Percentiles rank a stretch among this genome's conserved stretches.
Evolutionary conservation across 345 rosid genomes (phyloP).

Genomic region (Lagerstroemia speciosa): DNA sequence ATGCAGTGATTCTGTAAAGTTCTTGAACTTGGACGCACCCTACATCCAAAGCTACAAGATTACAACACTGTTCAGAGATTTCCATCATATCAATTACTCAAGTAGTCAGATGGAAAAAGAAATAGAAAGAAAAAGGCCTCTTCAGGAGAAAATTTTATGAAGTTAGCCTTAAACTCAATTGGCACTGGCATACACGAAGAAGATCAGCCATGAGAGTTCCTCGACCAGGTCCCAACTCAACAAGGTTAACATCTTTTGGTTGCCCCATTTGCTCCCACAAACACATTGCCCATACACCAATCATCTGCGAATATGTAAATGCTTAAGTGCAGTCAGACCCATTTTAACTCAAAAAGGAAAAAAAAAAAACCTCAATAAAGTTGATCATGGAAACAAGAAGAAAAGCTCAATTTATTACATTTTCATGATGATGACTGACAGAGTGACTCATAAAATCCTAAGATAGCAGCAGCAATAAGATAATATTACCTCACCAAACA

Average conservation of each 20-base stretch:
- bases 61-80: conserved; percentile 1
- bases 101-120: background rate
- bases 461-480: background rate
- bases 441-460: background rate
- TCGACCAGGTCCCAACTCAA: conserved; percentile 93
- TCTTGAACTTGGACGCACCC: conserved; percentile 70
- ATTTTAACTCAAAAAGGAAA: background rate
- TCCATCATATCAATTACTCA: background rate
- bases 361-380: background rate
- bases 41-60: conserved; percentile 23
- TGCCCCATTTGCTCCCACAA: conserved; percentile 94
- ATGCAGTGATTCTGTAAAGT: conserved; percentile 70
- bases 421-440: background rate
- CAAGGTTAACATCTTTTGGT: conserved; percentile 63
- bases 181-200: conserved; percentile 49
- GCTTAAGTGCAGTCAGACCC: background rate
- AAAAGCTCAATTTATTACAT: background rate
- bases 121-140: background rate
- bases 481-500: conserved; percentile 78
- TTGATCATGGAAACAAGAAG: background rate
- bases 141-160: background rate
- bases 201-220: conserved; percentile 95
- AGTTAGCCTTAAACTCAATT: background rate
- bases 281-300: conserved; percentile 89
- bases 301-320: conserved; percentile 37